phyloP scores from a whole-genome alignment of 768 basidiomycete species.

The Boletus pseudo-olivaceus region DNA sequence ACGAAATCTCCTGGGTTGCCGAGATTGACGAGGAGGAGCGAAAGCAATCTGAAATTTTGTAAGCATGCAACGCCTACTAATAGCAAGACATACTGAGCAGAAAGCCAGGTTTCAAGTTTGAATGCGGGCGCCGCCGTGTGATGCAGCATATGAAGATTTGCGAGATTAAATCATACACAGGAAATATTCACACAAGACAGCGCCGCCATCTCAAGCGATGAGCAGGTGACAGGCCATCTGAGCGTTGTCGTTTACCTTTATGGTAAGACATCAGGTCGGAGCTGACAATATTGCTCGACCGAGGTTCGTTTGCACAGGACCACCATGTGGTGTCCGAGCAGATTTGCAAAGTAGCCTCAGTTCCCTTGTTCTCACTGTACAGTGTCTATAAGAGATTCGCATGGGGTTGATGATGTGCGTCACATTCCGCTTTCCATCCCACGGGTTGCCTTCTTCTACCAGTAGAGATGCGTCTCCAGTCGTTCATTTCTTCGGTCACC shows the following conservation, averaged over 20 bases:
- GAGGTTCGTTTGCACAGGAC: no score
- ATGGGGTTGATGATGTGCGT: no score
- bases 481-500: background rate
- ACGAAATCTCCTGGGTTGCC: slow-evolving; percentile 87
- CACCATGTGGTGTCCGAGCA: no score
- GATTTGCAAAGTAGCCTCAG: background rate
- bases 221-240: no score
- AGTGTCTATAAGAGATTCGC: background rate
- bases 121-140: no score
- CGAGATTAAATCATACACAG: no score
- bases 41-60: slow-evolving; percentile 88
- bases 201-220: no score
- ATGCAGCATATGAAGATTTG: no score
- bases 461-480: slow-evolving; percentile 13
- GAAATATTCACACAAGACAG: no score
- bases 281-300: no score
- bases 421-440: background rate
- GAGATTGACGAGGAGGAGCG: slow-evolving; percentile 95
- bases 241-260: no score
- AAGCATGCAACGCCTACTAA: slow-evolving; percentile 29
- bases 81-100: slow-evolving; percentile 7
- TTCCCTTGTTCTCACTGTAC: background rate
- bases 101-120: background rate
- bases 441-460: background rate
- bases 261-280: no score